Evolutionary conservation across 768 basidiomycete genomes (phyloP), one percentile per base, ranked within the genome.

Genomic region (Tylopilus felleus): DNA sequence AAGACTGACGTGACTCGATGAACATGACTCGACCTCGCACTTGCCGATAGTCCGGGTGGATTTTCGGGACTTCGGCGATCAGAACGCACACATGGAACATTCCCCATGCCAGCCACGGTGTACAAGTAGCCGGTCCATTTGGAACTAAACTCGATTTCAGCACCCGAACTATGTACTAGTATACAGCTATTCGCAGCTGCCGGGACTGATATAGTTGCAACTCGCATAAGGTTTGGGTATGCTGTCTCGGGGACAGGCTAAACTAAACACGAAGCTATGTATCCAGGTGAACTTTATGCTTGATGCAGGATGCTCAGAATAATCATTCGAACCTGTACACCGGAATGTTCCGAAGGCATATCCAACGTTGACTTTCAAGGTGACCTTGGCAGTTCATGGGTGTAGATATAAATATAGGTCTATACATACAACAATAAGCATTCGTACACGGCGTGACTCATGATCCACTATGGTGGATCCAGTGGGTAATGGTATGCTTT

Each of bases 401-500:
- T 17, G 17, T 43, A 13, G 16, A 47, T 47, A 19, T n/a, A 40
- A 51, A 10, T 51, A 27, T 50, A 35, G 39, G 17, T 38, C n/a
- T 38, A 44, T 28, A 28, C 42, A 65, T 59, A 62, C 57, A 64
- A 25, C 36, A 35, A 44, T 23, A 45, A 46, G 38, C 40, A 55
- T 36, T 55, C 50, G 51, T 53, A 58, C 47, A 59, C 36, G 17
- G 21, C 23, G 19, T 49, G 2, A 23, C 16, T n/a, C n/a, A n/a
- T n/a, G 16, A 45, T 33, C 33, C 9, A n/a, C 66, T 60, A 63
- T 16, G 70, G 71, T 22, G 70, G 70, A 53, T 71, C 71, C 14
- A 71, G 60, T 33, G 70, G 70, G 52, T 71, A 71, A 56, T 71
- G 70, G 35, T 71, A 71, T 28, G 44, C 66, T 57, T 59, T 71